A percentile compares a stretch with the other conserved stretches of the same genome.
Conservation (phyloP, 345 rosid genomes). For the Balakata baccata region DNA sequence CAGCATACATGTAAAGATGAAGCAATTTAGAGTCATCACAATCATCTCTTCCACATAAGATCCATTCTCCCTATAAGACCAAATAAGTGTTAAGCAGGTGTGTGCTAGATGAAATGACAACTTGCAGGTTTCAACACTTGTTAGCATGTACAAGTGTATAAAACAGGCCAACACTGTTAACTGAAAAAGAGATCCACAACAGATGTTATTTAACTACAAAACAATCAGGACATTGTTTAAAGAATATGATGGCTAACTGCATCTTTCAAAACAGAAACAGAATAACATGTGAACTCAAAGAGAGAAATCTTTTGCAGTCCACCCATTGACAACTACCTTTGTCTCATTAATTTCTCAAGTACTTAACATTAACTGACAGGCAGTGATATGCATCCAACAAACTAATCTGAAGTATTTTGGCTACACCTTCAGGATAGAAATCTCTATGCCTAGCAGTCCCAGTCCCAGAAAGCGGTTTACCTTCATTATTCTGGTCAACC, state of each 20-base stretch:
- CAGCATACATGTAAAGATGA: constrained; percentile 74
- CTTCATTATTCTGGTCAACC: constrained; percentile 78
- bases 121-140: not conserved
- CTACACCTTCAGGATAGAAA: constrained; percentile 99
- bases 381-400: constrained; percentile 1
- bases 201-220: not conserved
- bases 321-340: not conserved
- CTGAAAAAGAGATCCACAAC: not conserved
- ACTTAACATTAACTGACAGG: not conserved
- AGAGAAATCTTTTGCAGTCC: not conserved
- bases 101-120: not conserved
- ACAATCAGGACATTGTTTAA: not conserved
- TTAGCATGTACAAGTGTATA: not conserved
- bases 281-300: not conserved
- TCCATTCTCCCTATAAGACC: constrained; percentile 88
- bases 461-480: constrained; percentile 96
- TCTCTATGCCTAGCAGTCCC: constrained; percentile 98
- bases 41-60: constrained; percentile 65
- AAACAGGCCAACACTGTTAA: not conserved
- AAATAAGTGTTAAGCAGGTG: constrained; percentile 14
- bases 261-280: not conserved
- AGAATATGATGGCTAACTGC: not conserved
- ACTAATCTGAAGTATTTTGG: constrained; percentile 75
- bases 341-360: too few species aligned
- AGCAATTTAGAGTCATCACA: constrained; percentile 44